Percentiles rank a stretch among this genome's conserved stretches.
Evolutionary conservation across 1,284 basidiomycete species (phyloP).

Genomic region (Ceraceosorus bombacis): DNA sequence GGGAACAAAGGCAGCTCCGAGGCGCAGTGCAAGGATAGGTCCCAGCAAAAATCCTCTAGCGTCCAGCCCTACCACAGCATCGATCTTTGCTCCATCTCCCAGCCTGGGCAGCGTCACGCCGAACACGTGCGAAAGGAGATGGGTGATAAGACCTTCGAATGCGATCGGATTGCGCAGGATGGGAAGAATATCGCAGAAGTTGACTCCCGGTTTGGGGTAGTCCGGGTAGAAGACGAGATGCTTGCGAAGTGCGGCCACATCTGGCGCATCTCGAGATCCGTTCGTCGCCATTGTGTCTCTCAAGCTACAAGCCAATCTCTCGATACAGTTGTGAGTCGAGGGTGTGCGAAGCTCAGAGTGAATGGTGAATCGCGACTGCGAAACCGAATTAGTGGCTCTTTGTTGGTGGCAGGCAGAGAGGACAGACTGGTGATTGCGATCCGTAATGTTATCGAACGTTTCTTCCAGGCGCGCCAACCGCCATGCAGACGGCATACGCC

Average conservation of each 20-base stretch:
- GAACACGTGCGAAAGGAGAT: conserved; percentile 77
- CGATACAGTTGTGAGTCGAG: too few relatives aligned
- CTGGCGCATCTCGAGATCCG: neutral
- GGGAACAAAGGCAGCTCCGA: conserved; percentile 92
- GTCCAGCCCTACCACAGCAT: conserved; percentile 90
- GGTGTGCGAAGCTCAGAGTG: too few relatives aligned
- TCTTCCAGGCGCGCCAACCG: too few relatives aligned
- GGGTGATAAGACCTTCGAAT: conserved; percentile 68
- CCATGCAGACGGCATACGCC: too few relatives aligned
- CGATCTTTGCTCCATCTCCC: conserved; percentile 58
- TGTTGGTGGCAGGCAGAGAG: too few relatives aligned
- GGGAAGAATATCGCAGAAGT: conserved; percentile 48
- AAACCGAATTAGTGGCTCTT: too few relatives aligned
- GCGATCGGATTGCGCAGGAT: conserved; percentile 46
- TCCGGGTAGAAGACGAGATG: conserved; percentile 38
- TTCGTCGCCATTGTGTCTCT: too few relatives aligned
- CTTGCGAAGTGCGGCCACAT: neutral
- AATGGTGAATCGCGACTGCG: too few relatives aligned
- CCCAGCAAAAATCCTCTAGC: conserved; percentile 93
- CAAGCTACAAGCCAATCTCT: too few relatives aligned
- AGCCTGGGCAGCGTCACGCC: conserved; percentile 60
- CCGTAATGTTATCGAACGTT: too few relatives aligned
- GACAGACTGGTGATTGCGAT: too few relatives aligned
- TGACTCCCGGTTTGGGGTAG: conserved; percentile 46
- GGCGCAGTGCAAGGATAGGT: conserved; percentile 78